A percentile compares a stretch with the other conserved stretches of the same genome.
These are phyloP conservation scores for Rutstroemia sydowiana DNA, from an alignment of 2,329 filamentous ascomycete species.

Conservation along the genomic window DNA sequence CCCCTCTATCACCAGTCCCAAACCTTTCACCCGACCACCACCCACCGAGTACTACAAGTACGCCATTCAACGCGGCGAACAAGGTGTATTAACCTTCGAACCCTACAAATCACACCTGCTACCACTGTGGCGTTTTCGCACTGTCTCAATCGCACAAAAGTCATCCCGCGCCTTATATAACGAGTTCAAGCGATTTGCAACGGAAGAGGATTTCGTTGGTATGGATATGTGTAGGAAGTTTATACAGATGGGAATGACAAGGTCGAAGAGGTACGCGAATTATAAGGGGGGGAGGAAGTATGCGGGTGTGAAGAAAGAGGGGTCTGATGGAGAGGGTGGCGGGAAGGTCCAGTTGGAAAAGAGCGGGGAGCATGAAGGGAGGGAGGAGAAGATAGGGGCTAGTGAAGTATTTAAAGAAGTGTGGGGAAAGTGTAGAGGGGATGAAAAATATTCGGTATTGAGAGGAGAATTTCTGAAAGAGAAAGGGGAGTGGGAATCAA, in stretches of 20 bases:
- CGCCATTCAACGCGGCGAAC: slow-evolving; percentile 51
- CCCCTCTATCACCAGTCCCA: neutral
- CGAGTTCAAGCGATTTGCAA: slow-evolving; percentile 46
- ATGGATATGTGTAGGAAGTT: slow-evolving; percentile 60
- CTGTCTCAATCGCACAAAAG: slow-evolving; percentile 40
- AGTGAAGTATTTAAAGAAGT: slow-evolving; percentile 41
- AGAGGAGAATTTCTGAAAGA: neutral
- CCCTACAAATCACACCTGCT: slow-evolving; percentile 55
- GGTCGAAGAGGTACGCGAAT: slow-evolving; percentile 52
- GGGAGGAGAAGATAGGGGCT: slow-evolving; percentile 42
- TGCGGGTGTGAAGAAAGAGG: slow-evolving; percentile 22
- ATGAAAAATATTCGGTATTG: neutral
- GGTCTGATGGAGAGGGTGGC: neutral
- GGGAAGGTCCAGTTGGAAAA: slow-evolving; percentile 30
- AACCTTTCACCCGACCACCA: neutral
- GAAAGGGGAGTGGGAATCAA: neutral
- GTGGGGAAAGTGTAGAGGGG: slow-evolving; percentile 32
- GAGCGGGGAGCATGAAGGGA: slow-evolving; percentile 37
- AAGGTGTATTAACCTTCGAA: slow-evolving; percentile 54
- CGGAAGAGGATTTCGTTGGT: slow-evolving; percentile 49
- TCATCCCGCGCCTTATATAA: slow-evolving; percentile 42
- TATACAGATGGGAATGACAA: slow-evolving; percentile 59
- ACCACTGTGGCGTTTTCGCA: slow-evolving; percentile 53
- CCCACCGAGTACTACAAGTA: neutral
- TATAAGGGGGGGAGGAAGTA: slow-evolving; percentile 49